Conservation (phyloP, 2,329 filamentous ascomycete genomes). For the Thelonectria olida region DNA sequence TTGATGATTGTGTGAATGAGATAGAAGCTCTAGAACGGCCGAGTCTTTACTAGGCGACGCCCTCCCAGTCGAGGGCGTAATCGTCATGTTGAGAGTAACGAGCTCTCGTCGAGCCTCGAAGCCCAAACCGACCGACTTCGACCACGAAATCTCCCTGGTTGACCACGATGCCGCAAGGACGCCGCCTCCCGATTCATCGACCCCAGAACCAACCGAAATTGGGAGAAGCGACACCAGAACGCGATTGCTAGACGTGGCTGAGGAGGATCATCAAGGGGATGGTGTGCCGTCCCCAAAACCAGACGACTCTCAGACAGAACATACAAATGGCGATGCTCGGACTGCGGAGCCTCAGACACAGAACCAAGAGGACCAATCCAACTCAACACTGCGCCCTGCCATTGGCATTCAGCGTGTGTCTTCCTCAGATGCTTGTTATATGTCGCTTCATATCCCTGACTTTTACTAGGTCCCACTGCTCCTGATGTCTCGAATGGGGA, state of each 20-base stretch:
- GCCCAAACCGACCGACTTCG: constrained; percentile 69
- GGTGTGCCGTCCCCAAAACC: constrained; percentile 13
- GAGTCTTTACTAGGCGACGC: constrained; percentile 12
- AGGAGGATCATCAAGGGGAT: constrained; percentile 24
- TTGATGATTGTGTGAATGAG: constrained; percentile 17
- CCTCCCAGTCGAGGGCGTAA: constrained; percentile 32
- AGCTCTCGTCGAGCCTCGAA: constrained; percentile 64
- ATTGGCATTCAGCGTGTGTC: constrained; percentile 46
- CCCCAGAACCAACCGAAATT: constrained; percentile 31
- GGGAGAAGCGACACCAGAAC: constrained; percentile 36
- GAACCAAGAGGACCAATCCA: constrained; percentile 24
- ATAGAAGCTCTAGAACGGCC: constrained; percentile 19
- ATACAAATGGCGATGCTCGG: constrained; percentile 6
- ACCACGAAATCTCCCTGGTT: constrained; percentile 76
- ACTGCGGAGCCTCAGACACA: constrained; percentile 13
- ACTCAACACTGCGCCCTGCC: constrained; percentile 39
- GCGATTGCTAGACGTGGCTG: constrained; percentile 33
- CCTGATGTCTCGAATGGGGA: constrained; percentile 35
- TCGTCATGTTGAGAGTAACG: constrained; percentile 47
- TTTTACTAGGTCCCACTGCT: constrained; percentile 43
- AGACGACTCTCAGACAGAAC: constrained; percentile 26
- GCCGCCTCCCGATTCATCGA: constrained; percentile 25
- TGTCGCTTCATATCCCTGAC: constrained; percentile 17
- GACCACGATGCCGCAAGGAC: constrained; percentile 57
- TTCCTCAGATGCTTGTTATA: neutral